phyloP scores from a whole-genome alignment of 2,329 filamentous ascomycete species.

The Fusarium sp. region DNA sequence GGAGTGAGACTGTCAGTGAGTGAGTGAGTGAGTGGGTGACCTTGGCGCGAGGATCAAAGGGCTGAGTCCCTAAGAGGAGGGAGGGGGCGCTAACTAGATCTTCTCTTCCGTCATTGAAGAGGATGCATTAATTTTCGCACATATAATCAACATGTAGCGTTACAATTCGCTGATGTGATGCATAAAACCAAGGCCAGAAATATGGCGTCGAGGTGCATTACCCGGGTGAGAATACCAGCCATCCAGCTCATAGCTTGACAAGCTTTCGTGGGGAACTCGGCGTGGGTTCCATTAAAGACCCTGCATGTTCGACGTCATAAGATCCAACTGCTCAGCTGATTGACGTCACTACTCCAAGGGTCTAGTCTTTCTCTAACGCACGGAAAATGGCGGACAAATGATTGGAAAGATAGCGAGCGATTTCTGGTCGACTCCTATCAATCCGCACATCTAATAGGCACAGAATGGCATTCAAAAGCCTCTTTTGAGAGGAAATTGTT shows the following conservation, averaged over 20 bases:
- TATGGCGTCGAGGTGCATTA: slow-evolving; percentile 41
- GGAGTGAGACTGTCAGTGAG: not conserved
- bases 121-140: slow-evolving; percentile 6
- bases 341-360: slow-evolving; percentile 36
- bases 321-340: slow-evolving; percentile 23
- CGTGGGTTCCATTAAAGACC: slow-evolving; percentile 31
- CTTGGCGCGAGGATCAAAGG: slow-evolving; percentile 3
- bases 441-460: not conserved
- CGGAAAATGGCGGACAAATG: slow-evolving; percentile 3
- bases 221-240: slow-evolving; percentile 9
- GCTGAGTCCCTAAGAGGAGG: not conserved
- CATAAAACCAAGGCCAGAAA: slow-evolving; percentile 18
- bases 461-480: not conserved
- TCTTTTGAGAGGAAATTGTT: not conserved
- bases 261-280: slow-evolving; percentile 24
- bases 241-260: slow-evolving; percentile 13
- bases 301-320: slow-evolving; percentile 40
- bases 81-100: slow-evolving; percentile 16
- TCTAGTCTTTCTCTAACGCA: not conserved
- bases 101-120: slow-evolving; percentile 12
- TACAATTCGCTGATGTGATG: slow-evolving; percentile 10
- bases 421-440: not conserved
- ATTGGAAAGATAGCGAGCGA: not conserved
- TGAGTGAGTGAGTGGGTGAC: slow-evolving; percentile 9
- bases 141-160: slow-evolving; percentile 7